Evolutionary conservation across 352 stramenopile species (phyloP).

Genomic region (Phytophthora sp.): DNA sequence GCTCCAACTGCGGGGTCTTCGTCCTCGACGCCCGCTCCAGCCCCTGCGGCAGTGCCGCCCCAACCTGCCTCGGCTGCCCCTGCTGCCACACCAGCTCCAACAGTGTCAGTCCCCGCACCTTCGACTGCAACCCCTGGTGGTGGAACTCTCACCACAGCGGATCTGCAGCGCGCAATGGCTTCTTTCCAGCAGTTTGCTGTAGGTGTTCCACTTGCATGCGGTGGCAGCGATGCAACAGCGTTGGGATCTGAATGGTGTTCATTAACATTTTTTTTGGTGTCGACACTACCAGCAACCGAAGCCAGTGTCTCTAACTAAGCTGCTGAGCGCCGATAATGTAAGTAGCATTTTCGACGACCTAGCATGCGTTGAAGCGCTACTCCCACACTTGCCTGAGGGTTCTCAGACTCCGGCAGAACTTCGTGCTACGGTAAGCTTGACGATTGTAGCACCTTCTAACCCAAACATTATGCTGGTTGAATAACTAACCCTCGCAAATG

Average conservation of each 20-base stretch:
- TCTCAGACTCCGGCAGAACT: constrained; percentile 81
- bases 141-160: constrained; percentile 71
- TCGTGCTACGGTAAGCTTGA: constrained; percentile 57
- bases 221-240: too few species aligned
- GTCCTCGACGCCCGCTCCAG: constrained; percentile 8
- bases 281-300: constrained; percentile 69
- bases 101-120: constrained; percentile 11
- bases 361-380: constrained; percentile 52
- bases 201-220: not conserved
- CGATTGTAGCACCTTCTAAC: not conserved
- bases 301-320: constrained; percentile 61
- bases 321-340: constrained; percentile 68
- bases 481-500: too few species aligned
- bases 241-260: not conserved
- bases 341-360: constrained; percentile 70
- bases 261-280: not conserved
- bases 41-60: constrained; percentile 2
- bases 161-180: constrained; percentile 88
- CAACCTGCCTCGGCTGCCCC: constrained; percentile 7
- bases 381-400: constrained; percentile 81
- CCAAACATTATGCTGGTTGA: not conserved
- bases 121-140: constrained; percentile 19
- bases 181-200: constrained; percentile 75
- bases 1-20: constrained; percentile 1
- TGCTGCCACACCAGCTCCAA: constrained; percentile 7